Conservation (phyloP, 2,329 filamentous ascomycete species). For the Dactylonectria estremocensis region DNA sequence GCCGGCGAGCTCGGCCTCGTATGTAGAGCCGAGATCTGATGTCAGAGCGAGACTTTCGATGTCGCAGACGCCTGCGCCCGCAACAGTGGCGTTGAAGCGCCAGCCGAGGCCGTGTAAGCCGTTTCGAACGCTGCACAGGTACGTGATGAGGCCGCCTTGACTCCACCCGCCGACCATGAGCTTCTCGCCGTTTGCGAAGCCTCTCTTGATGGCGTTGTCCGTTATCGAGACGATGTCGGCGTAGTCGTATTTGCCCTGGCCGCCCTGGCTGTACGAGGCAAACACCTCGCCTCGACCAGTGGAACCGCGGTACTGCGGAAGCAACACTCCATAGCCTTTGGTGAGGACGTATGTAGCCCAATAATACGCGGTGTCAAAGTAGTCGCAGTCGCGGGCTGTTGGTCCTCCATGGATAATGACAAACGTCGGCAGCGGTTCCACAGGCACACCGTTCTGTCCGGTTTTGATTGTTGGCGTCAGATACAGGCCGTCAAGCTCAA, state of each 20-base stretch:
- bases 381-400: constrained; percentile 26
- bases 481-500: constrained; percentile 33
- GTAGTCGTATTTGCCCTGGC: constrained; percentile 55
- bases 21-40: constrained; percentile 36
- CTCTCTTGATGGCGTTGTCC: constrained; percentile 50
- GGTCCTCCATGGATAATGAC: constrained; percentile 37
- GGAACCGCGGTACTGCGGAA: constrained; percentile 57
- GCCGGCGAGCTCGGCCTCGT: constrained; percentile 29
- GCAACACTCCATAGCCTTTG: constrained; percentile 56
- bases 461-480: constrained; percentile 19
- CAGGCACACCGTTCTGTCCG: not conserved
- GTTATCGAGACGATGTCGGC: constrained; percentile 55
- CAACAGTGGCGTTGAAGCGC: constrained; percentile 54
- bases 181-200: constrained; percentile 49
- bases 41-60: constrained; percentile 55
- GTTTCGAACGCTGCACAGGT: constrained; percentile 55
- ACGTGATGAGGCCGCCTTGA: constrained; percentile 57
- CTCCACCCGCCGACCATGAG: constrained; percentile 56
- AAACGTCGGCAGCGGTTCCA: constrained; percentile 28
- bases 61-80: constrained; percentile 56
- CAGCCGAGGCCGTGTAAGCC: constrained; percentile 52
- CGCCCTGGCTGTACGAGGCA: constrained; percentile 48
- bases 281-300: constrained; percentile 52
- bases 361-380: constrained; percentile 48
- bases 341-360: constrained; percentile 52